Evolutionary conservation across 129 eudicot species (phyloP), one percentile per base, ranked within the genome.

Genomic region (Dittrichia graveolens): DNA sequence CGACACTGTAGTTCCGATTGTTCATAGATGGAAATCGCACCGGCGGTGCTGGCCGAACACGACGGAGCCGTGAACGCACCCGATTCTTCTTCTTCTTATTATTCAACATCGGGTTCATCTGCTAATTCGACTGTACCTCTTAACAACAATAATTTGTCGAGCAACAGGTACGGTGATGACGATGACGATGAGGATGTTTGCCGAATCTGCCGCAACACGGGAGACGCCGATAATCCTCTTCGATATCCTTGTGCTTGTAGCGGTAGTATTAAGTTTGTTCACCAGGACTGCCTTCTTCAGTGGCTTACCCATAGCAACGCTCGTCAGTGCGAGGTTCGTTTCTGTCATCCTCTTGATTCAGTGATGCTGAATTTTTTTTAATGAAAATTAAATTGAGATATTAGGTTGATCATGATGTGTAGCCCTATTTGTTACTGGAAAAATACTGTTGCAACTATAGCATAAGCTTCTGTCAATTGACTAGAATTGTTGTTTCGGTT

Each of bases 281-380:
- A 87, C 49, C 97, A 91, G 39, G 95, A 91, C 73, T 91, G 95
- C 59, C 91, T 91, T 50, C 89, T 88, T 42, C 97, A 91, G 85
- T 91, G 97, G 97, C 88, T 91, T 18, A 86, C 84, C 82, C 95
- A 86, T 69, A 91, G 92, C 81, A 84, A 91, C 72, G 87, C 90
- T 61, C 89, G 92, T 61, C 88, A 88, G 41, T 91, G 97, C 76
- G 97, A 91, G 97, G 95, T 6, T 75, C 46, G 5, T 8, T 12
- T 24, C 24, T 43, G 55, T 6, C 50, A 13, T 73, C 39, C 8
- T 24, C 38, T 15, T 16, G 40, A 24, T 47, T 47, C 16, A 65
- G 2, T 19, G 4, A 7, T 46, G 56, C 0, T 7, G 35, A 4
- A 34, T 59, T 3, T 11, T 38, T 60, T 60, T 4, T 60, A 38